Conservation (phyloP, 2,329 filamentous ascomycete species). For the Colletotrichum tabaci region DNA sequence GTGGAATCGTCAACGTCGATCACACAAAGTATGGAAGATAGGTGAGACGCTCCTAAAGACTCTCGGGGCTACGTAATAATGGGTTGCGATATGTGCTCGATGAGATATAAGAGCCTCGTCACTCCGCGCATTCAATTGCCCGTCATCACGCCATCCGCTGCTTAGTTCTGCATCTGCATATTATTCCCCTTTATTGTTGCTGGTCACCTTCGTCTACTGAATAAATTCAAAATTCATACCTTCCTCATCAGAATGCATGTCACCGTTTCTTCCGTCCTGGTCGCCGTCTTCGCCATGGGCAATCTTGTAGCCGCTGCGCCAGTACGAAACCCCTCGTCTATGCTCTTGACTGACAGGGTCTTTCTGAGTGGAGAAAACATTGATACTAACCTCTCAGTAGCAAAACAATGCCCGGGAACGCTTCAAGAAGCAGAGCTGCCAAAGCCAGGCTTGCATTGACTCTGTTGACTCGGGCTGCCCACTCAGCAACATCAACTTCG, state of each 20-base stretch:
- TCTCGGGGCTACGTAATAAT: no score
- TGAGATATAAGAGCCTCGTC: neutral
- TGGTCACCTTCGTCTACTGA: conserved; percentile 2
- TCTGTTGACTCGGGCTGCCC: conserved; percentile 24
- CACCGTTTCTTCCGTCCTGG: conserved; percentile 3
- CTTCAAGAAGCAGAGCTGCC: conserved; percentile 25
- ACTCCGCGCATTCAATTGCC: neutral
- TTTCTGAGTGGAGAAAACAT: neutral
- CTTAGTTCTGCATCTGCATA: neutral
- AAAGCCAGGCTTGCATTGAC: conserved; percentile 30
- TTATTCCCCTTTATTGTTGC: neutral
- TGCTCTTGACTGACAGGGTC: neutral
- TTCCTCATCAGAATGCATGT: conserved; percentile 12
- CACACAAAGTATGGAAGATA: no score
- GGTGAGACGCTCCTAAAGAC: no score
- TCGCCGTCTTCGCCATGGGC: conserved; percentile 14
- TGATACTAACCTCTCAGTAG: neutral
- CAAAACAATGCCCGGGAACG: conserved; percentile 19
- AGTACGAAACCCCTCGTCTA: neutral
- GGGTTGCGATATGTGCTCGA: neutral
- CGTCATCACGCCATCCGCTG: neutral
- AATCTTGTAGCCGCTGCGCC: conserved; percentile 6
- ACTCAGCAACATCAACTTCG: conserved; percentile 22
- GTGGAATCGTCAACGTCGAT: no score
- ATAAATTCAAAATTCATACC: no score